phyloP scores from a whole-genome alignment of 2,329 filamentous ascomycete genomes.

The Colletotrichum lindemuthianum region DNA sequence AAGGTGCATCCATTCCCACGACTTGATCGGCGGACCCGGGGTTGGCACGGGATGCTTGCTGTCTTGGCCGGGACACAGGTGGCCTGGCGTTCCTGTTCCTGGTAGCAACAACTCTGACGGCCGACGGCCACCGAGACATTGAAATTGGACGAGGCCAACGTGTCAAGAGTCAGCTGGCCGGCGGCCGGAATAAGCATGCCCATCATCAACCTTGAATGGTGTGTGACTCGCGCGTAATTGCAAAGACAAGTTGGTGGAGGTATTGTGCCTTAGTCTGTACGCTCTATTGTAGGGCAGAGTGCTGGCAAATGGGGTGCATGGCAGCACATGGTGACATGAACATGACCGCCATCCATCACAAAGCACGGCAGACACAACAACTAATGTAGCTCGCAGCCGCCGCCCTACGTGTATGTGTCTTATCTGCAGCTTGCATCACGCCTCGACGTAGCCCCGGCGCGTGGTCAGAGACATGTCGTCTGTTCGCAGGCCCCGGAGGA shows the following conservation, averaged over 20 bases:
- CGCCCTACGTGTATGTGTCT: slow-evolving; percentile 33
- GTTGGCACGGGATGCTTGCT: slow-evolving; percentile 9
- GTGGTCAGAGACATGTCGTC: slow-evolving; percentile 7
- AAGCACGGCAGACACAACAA: slow-evolving; percentile 17
- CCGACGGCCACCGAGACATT: slow-evolving; percentile 9
- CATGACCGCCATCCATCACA: neutral
- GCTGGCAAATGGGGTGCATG: neutral
- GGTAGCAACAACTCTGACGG: neutral
- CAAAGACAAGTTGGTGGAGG: neutral
- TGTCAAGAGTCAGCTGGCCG: slow-evolving; percentile 13
- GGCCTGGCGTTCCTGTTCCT: too few relatives aligned
- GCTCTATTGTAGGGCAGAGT: neutral
- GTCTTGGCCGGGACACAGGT: slow-evolving; percentile 1
- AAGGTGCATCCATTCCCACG: slow-evolving; percentile 23
- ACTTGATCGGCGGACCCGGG: slow-evolving; percentile 23
- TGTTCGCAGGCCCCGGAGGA: slow-evolving; percentile 13
- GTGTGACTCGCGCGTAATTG: neutral
- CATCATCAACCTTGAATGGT: neutral
- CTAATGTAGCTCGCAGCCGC: slow-evolving; percentile 23
- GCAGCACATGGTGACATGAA: slow-evolving; percentile 11
- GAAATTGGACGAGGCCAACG: neutral
- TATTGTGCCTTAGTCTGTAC: neutral
- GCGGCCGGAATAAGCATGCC: slow-evolving; percentile 1
- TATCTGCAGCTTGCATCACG: slow-evolving; percentile 25
- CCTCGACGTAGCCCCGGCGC: slow-evolving; percentile 20